A percentile compares a stretch with the other conserved stretches of the same genome.
Evolutionary conservation across 306 rosid species (phyloP).

Genomic region (Biancaea sappan): DNA sequence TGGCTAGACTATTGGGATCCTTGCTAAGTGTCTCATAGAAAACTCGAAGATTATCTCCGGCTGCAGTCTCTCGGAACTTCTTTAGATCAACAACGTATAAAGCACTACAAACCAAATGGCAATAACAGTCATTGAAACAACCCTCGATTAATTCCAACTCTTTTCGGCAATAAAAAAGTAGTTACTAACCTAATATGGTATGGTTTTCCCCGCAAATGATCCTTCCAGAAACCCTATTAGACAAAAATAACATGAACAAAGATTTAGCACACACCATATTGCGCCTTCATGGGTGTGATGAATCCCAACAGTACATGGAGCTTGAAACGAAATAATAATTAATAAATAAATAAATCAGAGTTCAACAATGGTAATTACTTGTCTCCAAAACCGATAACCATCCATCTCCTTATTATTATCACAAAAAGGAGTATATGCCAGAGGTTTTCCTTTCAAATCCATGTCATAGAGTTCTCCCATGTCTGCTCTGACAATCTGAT

Average conservation of each 20-base stretch:
- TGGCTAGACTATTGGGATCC: conserved; percentile 96
- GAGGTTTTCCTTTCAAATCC: conserved; percentile 91
- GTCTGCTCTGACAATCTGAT: conserved; percentile 92
- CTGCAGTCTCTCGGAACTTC: conserved; percentile 96
- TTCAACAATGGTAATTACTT: conserved; percentile 56
- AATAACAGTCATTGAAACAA: conserved; percentile 19
- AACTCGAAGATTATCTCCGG: conserved; percentile 99
- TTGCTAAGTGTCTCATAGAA: conserved; percentile 97
- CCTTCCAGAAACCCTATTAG: conserved; percentile 95
- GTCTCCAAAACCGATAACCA: conserved; percentile 99
- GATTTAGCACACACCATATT: conserved; percentile 22
- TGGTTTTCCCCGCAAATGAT: conserved; percentile 88
- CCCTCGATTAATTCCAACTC: conserved; percentile 20
- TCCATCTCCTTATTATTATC: conserved; percentile 99
- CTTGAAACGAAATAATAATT: conserved; percentile 7
- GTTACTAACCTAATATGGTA: conserved; percentile 84
- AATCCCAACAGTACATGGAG: conserved; percentile 13
- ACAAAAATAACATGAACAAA: conserved; percentile 32
- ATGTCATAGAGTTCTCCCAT: conserved; percentile 99
- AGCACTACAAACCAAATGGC: conserved; percentile 64
- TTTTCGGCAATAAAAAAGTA: conserved; percentile 18
- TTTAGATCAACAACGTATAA: conserved; percentile 93
- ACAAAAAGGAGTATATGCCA: conserved; percentile 97
- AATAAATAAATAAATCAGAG: conserved; percentile 12
- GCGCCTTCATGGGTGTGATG: conserved; percentile 6